These are phyloP conservation scores for Stentor roeselii DNA, from an alignment of 73 alveolate species.

Conservation along the genomic window DNA sequence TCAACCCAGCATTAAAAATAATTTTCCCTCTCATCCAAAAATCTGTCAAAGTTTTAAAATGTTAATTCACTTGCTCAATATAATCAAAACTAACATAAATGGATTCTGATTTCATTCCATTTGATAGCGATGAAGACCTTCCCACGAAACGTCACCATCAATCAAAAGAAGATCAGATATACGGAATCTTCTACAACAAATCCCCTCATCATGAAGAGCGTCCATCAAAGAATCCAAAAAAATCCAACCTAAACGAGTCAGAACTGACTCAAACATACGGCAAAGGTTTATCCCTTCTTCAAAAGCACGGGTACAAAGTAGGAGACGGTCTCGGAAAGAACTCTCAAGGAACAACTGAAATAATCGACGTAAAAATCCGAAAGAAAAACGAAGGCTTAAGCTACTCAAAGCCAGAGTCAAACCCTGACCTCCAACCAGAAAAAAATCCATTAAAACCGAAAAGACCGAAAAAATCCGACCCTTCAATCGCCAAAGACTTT, in stretches of 20 bases:
- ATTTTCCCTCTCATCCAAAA: too few relatives aligned
- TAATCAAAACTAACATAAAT: neutral
- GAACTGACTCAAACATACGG: neutral
- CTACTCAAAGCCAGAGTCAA: neutral
- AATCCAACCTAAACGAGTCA: neutral
- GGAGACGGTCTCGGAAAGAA: slow-evolving; percentile 4
- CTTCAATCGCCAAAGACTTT: neutral
- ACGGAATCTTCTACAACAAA: slow-evolving; percentile 28
- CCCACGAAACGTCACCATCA: slow-evolving; percentile 3
- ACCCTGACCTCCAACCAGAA: neutral
- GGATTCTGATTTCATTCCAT: slow-evolving; percentile 11
- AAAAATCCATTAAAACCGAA: neutral
- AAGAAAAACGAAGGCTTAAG: slow-evolving; percentile 23
- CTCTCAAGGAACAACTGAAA: slow-evolving; percentile 19
- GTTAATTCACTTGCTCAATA: too few relatives aligned
- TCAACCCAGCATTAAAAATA: too few relatives aligned
- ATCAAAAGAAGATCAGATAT: slow-evolving; percentile 28
- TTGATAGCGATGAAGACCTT: slow-evolving; percentile 5
- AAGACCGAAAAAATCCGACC: neutral
- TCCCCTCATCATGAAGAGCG: neutral
- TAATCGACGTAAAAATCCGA: neutral
- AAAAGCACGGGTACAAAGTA: slow-evolving; percentile 7
- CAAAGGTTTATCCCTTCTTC: neutral
- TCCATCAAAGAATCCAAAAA: neutral
- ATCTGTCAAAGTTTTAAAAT: too few relatives aligned